Evolutionary conservation across 306 rosid genomes (phyloP), one percentile per base, ranked within the genome.

Genomic region (Sphenostylis stenocarpa): DNA sequence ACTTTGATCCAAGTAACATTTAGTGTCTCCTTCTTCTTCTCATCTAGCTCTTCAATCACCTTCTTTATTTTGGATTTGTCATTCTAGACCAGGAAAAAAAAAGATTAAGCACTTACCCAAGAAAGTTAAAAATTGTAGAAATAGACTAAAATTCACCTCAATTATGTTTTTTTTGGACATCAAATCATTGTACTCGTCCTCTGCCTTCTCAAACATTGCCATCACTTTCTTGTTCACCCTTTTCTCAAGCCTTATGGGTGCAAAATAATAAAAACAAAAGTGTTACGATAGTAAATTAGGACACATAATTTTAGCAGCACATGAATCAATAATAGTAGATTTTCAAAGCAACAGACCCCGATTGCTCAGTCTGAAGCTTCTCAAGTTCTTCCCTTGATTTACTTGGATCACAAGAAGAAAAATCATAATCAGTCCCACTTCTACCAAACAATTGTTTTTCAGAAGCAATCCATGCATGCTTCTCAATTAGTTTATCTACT

Each of bases 141-240:
- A 55, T 9, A 63, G 57, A 76, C 43, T 10, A 19, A 31, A 49
- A 75, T 86, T 66, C 34, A 95, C 98, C 98, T 95, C 98, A 78
- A 95, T 95, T 77, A 95, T 95, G 77, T 92, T 90, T 87, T 95
- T 95, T 90, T 92, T 95, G 28, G 96, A 92, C 88, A 95, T 83
- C 77, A 95, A 81, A 72, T 92, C 97, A 70, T 90, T 95, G 84
- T 92, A 95, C 86, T 95, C 98, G n/a, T 95, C 98, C 79, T 95
- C 98, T 72, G 98, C 98, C 90, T 92, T 95, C 91, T 95, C 98
- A 82, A 95, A 95, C 98, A 95, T 92, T 53, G 98, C 97, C 96
- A 92, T 95, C 19, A 95, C 98, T 86, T 95, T 95, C 89, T 95
- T 95, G 83, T 95, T 95, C 83, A 95, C 97, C 89, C 98, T 89